Percentiles rank a stretch among this genome's conserved stretches.
These are phyloP conservation scores for Viola odorata DNA, from an alignment of 345 rosid genomes.

Conservation along the genomic window DNA sequence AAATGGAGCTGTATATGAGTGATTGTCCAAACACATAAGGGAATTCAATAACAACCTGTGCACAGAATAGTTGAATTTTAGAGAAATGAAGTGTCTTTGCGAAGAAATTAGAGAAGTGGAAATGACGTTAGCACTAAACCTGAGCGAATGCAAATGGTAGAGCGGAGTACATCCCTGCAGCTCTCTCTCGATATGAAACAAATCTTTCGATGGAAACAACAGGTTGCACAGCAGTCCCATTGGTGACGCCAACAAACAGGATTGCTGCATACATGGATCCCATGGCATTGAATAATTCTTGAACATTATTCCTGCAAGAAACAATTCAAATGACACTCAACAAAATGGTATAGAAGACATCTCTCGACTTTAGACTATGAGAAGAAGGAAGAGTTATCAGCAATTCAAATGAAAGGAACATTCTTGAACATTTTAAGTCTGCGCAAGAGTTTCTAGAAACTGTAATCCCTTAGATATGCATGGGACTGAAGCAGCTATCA, in stretches of 20 bases:
- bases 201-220: conserved; percentile 91
- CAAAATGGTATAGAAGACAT: background rate
- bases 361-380: background rate
- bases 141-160: conserved; percentile 90
- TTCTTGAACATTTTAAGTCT: too few relatives aligned
- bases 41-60: conserved; percentile 86
- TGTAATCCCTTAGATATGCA: too few relatives aligned
- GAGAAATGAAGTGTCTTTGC: background rate
- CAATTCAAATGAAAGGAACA: too few relatives aligned
- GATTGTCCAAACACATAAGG: conserved; percentile 86
- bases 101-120: background rate
- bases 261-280: conserved; percentile 93
- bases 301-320: conserved; percentile 62
- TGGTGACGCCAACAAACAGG: conserved; percentile 83
- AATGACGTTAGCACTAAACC: conserved; percentile 33
- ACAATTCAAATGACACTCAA: background rate
- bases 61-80: conserved; percentile 2
- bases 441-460: too few relatives aligned
- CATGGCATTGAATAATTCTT: conserved; percentile 85
- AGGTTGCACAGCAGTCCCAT: conserved; percentile 93
- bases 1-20: conserved; percentile 59
- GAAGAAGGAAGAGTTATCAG: background rate
- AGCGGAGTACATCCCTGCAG: conserved; percentile 96
- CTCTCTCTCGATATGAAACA: conserved; percentile 92
- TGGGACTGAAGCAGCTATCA: too few relatives aligned